A percentile compares a stretch with the other conserved stretches of the same genome.
Conservation (phyloP, 2,329 filamentous ascomycete species). For the Trichoderma koningiopsis region DNA sequence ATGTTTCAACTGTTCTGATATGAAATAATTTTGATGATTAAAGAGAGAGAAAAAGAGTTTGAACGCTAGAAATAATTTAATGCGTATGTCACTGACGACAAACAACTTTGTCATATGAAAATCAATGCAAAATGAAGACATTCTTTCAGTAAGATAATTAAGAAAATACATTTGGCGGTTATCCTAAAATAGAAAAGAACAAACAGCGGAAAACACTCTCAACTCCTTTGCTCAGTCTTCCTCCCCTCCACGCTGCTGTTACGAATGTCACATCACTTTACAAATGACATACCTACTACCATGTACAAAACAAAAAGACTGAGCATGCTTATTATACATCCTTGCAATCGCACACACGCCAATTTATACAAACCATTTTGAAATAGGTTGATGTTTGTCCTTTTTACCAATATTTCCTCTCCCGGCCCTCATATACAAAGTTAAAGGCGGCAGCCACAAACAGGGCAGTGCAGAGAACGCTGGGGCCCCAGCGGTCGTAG, state of each 20-base stretch:
- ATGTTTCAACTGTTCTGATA: not conserved
- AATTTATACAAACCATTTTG: not conserved
- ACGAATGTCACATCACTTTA: not conserved
- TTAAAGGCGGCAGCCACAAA: constrained; percentile 76
- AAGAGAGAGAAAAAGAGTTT: not conserved
- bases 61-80: not conserved
- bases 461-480: constrained; percentile 70
- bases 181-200: constrained; percentile 1
- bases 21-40: not conserved
- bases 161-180: not conserved
- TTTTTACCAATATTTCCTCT: constrained; percentile 56
- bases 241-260: not conserved
- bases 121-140: not conserved
- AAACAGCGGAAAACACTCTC: not conserved
- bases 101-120: not conserved
- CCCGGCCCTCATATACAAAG: constrained; percentile 75
- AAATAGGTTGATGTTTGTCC: not conserved
- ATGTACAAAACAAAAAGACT: not conserved
- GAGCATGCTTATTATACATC: not conserved
- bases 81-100: not conserved
- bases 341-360: not conserved
- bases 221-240: constrained; percentile 4
- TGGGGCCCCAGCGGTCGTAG: constrained; percentile 88
- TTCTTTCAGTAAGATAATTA: not conserved
- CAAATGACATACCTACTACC: not conserved